Base-by-base conservation (phyloP, 1,284 basidiomycete species). In the Wallemia mellicola region DNA sequence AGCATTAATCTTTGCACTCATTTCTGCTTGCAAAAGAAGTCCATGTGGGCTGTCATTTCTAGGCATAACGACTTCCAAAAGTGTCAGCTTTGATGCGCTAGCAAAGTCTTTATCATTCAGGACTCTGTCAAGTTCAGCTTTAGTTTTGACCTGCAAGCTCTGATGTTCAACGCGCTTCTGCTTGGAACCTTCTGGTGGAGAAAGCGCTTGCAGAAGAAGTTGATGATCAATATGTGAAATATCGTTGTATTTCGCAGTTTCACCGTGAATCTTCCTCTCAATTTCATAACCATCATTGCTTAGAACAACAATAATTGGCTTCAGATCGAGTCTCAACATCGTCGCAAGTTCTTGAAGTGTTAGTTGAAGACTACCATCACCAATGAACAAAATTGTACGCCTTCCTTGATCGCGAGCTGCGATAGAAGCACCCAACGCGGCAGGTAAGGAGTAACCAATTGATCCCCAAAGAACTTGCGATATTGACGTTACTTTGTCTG, bases 251-350 rank as follows among this genome's bases (percentile, higher is more conserved):
- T 67, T 63, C 14, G 69, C 68, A 7, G 63, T 64, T 60, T 64
- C 64, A 58, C 69, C 72, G 67, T 71, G 66, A 59, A 87, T 76
- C 66, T 77, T 78, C 24, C 83, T 76, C 73, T 94, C 88, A 62
- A 92, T 88, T 54, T 81, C 81, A 69, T 88, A 89, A 0, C 89
- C 89, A 59, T 79, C 78, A 71, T 94, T 91, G 74, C 89, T 88
- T 61, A 94, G 73, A 17, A 95, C 74, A 68, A 88, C 86, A 59
- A 88, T 73, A 67, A 85, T 84, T 1, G 86, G 84, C 60, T 75
- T 81, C 28, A 87, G 67, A 5, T 73, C 75, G 60, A 76, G 68
- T 27, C 74, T 76, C 60, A 86, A 75, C 80, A 87, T 86, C 1
- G 81, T 80, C 2, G 83, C 70, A 58, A 76, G 70, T 64, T 74